These are phyloP conservation scores for Gracilaria vermiculophylla DNA, from an alignment of 23 red algal genomes.

Conservation along the genomic window DNA sequence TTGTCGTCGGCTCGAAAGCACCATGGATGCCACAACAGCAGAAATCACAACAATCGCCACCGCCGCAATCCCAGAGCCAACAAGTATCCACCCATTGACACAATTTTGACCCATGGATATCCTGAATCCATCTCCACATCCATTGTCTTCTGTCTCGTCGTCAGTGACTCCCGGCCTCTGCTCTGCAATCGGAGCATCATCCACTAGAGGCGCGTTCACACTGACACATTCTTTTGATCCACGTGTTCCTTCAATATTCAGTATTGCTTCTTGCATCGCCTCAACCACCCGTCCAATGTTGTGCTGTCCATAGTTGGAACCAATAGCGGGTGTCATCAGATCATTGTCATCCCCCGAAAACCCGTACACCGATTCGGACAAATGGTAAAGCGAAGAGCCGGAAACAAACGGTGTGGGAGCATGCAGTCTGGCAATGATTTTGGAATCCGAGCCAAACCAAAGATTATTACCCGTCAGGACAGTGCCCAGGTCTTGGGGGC, in stretches of 20 bases:
- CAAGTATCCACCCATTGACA: constrained; percentile 51
- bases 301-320: constrained; percentile 56
- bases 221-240: constrained; percentile 33
- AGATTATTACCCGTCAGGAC: constrained; percentile 66
- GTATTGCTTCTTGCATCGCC: constrained; percentile 17
- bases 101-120: neutral
- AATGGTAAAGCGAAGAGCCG: constrained; percentile 58
- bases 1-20: neutral
- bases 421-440: constrained; percentile 33
- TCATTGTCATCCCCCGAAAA: constrained; percentile 43
- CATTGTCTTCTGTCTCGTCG: neutral
- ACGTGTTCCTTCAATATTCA: constrained; percentile 25
- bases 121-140: constrained; percentile 18
- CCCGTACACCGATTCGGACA: constrained; percentile 58
- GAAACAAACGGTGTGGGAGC: constrained; percentile 37
- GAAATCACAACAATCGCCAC: neutral
- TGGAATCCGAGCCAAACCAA: constrained; percentile 34
- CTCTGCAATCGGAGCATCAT: constrained; percentile 29
- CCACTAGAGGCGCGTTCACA: constrained; percentile 22
- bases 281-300: constrained; percentile 31
- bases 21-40: neutral
- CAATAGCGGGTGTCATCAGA: constrained; percentile 63
- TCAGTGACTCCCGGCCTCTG: neutral
- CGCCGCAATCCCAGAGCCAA: constrained; percentile 19
- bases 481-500: constrained; percentile 37